Evolutionary conservation across 352 stramenopile genomes (phyloP).

Genomic region (Elongisporangium undulatum): DNA sequence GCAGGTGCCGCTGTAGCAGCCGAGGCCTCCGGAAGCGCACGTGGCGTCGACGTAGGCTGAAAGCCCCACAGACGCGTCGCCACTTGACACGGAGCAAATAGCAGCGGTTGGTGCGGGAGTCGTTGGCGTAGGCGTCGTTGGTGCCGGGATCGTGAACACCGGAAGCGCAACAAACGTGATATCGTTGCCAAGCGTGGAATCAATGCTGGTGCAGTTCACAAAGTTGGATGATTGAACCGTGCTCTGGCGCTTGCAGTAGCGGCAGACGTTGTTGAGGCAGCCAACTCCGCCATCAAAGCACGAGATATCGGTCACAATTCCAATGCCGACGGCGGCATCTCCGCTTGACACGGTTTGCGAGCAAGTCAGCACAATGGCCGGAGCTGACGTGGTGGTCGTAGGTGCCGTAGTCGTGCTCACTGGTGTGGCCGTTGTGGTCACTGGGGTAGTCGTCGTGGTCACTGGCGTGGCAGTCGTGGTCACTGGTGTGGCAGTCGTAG

Average conservation of each 20-base stretch:
- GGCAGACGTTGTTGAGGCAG: conserved; percentile 20
- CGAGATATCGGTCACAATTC: conserved; percentile 23
- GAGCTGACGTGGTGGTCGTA: conserved; percentile 8
- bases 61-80: conserved; percentile 24
- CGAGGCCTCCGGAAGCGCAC: conserved; percentile 26
- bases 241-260: conserved; percentile 22
- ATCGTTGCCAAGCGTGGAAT: conserved; percentile 11
- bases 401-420: conserved; percentile 4
- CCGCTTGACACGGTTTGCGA: conserved; percentile 16
- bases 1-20: conserved; percentile 27
- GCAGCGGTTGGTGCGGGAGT: not conserved
- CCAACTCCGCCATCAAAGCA: conserved; percentile 27
- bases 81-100: conserved; percentile 13
- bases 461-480: conserved; percentile 2
- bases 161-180: not conserved
- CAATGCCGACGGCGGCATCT: conserved; percentile 16
- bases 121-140: too few species aligned
- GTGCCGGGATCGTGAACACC: not conserved
- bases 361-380: conserved; percentile 15
- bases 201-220: conserved; percentile 10
- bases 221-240: conserved; percentile 18
- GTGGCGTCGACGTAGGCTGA: conserved; percentile 19
- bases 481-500: conserved; percentile 11
- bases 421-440: conserved; percentile 2
- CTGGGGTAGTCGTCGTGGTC: conserved; percentile 2